Evolutionary conservation across 2,329 filamentous ascomycete genomes (phyloP).

Genomic region (Colletotrichum sp.): DNA sequence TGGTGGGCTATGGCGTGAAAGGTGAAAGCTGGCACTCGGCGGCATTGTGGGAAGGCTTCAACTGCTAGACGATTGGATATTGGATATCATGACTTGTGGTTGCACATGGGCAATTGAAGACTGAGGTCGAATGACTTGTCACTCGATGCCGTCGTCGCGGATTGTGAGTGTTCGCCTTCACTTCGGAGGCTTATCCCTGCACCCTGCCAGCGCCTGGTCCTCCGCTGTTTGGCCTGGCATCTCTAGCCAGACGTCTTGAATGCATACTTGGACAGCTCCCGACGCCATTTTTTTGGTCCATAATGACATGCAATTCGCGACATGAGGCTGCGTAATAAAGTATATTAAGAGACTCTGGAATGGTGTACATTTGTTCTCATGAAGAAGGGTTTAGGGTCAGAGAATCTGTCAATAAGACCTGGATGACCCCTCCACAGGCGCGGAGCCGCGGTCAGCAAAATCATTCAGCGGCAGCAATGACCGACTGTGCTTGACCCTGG

Average conservation of each 20-base stretch:
- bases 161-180: neutral
- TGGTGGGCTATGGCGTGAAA: neutral
- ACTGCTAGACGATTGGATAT: neutral
- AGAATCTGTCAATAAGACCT: neutral
- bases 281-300: neutral
- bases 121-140: neutral
- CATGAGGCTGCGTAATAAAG: neutral
- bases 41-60: neutral
- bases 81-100: neutral
- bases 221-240: neutral
- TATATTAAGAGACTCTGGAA: neutral
- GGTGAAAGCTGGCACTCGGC: neutral
- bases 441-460: neutral
- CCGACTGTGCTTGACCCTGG: neutral
- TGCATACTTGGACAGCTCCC: neutral
- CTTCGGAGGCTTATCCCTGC: conserved; percentile 13
- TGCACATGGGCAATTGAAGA: neutral
- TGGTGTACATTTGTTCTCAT: neutral
- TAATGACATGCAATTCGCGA: neutral
- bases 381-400: neutral
- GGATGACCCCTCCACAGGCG: neutral
- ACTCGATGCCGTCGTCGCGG: neutral
- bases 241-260: neutral
- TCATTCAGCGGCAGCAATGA: neutral
- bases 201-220: conserved; percentile 5